Base-by-base conservation (phyloP, 2,329 filamentous ascomycete species). In the Fusarium sp. region DNA sequence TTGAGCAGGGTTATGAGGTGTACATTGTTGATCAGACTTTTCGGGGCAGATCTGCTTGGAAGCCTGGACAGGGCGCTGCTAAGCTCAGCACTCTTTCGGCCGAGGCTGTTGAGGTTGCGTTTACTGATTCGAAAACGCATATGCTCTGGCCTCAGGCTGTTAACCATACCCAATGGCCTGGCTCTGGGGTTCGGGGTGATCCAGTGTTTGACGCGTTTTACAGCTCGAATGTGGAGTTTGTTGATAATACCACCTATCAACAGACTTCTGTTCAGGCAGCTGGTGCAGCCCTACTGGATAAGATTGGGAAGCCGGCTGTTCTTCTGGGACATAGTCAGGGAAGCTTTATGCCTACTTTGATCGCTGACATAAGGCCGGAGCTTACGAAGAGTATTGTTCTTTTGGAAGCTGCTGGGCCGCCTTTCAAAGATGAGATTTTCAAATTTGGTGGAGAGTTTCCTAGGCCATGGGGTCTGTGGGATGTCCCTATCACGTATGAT, bases 301-400 rank as follows among this genome's bases (percentile, higher is more conserved):
- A 71, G 64, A 85, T 86, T 64, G 84, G 80, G 49, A 81, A 74
- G 60, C 84, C 83, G 1, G 79, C 71, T n/a, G 70, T 85, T 30
- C 67, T 86, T 25, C 43, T 85, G 23, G 84, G 82, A 28, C 86
- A 88, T 72, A 87, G 84, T 23, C 83, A 86, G 68, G 87, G 85
- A 5, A 85, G 84, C 6, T 67, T 82, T 0, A 78, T 83, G 64
- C 82, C 82, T 12, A 82, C 73, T 5, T 10, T 77, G 9, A 77
- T 77, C 18, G 75, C 75, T 8, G 75, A 77, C 37, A 19, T 52
- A n/a, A 79, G 83, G 1, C 85, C 86, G 3, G 54, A 79, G 7
- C 80, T 86, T 6, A 81, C 85, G 9, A 81, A 82, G 49, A 83
- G 79, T 1, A 78, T 88, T 6, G 75, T 88, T 2, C 77, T 82